Conservation (phyloP, 2,329 filamentous ascomycete genomes). For the Scedosporium boydii region DNA sequence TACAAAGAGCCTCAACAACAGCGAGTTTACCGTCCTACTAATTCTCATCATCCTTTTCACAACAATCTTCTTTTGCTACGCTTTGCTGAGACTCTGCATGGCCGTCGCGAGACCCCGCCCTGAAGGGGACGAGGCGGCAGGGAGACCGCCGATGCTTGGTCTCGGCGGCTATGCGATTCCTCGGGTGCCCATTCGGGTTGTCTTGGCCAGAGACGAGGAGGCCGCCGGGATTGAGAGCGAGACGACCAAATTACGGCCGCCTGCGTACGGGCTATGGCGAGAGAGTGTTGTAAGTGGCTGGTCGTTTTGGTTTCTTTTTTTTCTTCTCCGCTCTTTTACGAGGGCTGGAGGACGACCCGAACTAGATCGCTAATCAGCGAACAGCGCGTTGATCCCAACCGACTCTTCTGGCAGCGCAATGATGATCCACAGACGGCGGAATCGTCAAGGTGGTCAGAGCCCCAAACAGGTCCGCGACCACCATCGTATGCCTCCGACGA, state of each 20-base stretch:
- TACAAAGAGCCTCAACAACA: slow-evolving; percentile 50
- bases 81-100: slow-evolving; percentile 64
- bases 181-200: slow-evolving; percentile 63
- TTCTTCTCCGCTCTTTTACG: background rate
- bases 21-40: slow-evolving; percentile 70
- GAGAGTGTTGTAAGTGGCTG: slow-evolving; percentile 61
- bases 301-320: background rate
- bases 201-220: slow-evolving; percentile 67
- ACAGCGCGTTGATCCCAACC: slow-evolving; percentile 67
- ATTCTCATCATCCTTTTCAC: slow-evolving; percentile 67
- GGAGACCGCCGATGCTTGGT: slow-evolving; percentile 13
- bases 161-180: slow-evolving; percentile 62
- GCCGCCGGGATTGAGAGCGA: slow-evolving; percentile 46
- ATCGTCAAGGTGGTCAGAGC: slow-evolving; percentile 14
- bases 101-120: slow-evolving; percentile 43
- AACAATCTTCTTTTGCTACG: slow-evolving; percentile 73
- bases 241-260: slow-evolving; percentile 53
- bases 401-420: slow-evolving; percentile 72
- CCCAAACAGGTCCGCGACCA: slow-evolving; percentile 38
- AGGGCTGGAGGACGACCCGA: background rate
- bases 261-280: slow-evolving; percentile 79
- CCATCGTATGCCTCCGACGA: slow-evolving; percentile 72
- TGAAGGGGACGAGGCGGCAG: slow-evolving; percentile 16
- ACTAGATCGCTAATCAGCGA: background rate
- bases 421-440: slow-evolving; percentile 21